Evolutionary conservation across 2,329 filamentous ascomycete genomes (phyloP), one percentile per base, ranked within the genome.

Genomic region (Fusarium sp.): DNA sequence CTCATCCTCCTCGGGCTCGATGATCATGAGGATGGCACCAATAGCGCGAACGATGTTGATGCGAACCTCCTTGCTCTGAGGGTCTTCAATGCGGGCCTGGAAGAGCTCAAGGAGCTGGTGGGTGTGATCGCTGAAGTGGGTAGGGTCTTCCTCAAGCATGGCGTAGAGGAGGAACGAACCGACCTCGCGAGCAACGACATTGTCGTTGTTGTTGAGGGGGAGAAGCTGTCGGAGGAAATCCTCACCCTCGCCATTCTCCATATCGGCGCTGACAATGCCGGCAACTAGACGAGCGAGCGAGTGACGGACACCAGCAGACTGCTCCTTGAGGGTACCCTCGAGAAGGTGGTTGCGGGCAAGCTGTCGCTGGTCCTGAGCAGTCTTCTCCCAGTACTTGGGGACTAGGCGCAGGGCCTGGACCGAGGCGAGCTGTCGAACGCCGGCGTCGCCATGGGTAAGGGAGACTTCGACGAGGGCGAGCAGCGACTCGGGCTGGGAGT

Each of bases 11-110:
- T 98, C 95, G 1, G 93, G 91, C 80, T 98, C 94, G 57, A 98
- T 87, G 71, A 97, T 90, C 87, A 97, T 93, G 63, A 96, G 92
- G 78, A 98, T 89, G 79, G 94, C 93, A 79, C 95, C 95, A 70
- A 98, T 89, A 70, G 94, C 95, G 79, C 97, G 90, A 84, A 98
- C 92, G 35, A 96, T 97, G 87, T 98, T 98, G 85, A 98, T 92
- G 78, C 95, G 92, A 66, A 99, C 96, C 81, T 98, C 94, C 71
- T 93, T 90, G 82, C 95, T 98, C 84, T 97, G 92, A 2, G 94
- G 92, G 80, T 98, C 96, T 79, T 93, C 92, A 79, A 99, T 96
- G 56, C 95, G 97, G 82, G 92, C 92, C 83, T 88, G 87, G 85
- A 98, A 98, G 29, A 98, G 88, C 78, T 89, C 88, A 79, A 98